Evolutionary conservation across 2,329 filamentous ascomycete genomes (phyloP), one percentile per base, ranked within the genome.

Genomic region (Amauroascus niger): DNA sequence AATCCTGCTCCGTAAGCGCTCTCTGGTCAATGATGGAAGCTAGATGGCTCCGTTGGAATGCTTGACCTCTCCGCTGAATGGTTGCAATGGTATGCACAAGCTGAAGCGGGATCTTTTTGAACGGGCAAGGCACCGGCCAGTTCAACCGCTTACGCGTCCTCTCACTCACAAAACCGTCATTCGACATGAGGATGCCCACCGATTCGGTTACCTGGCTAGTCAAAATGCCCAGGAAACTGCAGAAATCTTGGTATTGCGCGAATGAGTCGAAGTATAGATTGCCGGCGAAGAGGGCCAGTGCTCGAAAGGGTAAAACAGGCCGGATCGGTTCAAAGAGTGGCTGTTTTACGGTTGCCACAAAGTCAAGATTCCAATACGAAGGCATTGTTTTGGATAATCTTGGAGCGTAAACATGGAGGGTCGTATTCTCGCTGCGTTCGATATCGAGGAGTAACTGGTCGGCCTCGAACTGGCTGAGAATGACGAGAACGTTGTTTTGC

Each of bases 391-490:
- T 26, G 2, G 32, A 40, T 22, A 49, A 5, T n/a, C 75, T 68
- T 0, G 79, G 70, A 1, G 74, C 59, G 55, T 80, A 82, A 0
- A 80, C 49, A 59, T 78, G 75, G 32, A 84, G 58, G 0, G 63
- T 62, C 0, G 76, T 71, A 2, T 59, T 49, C 0, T 57, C 54
- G 0, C 66, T 71, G 0, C 40, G n/a, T 1, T 57, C 49, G 1
- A 84, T 74, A 0, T 26, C 2, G 0, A 67, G 60, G 0, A 79
- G 56, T 0, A 85, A 64, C 2, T 66, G 16, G 2, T 85, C 71
- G 0, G 78, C 82, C 58, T 87, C 84, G 24, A 65, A 77, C 0
- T 80, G 78, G 57, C 80, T 84, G 60, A 85, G 69, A 26, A 86
- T 64, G 0, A 84, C 55, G 2, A 80, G 59, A 14, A 58, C 50